These are phyloP conservation scores for Penicillium palitans DNA, from an alignment of 2,329 filamentous ascomycete genomes.

Conservation along the genomic window DNA sequence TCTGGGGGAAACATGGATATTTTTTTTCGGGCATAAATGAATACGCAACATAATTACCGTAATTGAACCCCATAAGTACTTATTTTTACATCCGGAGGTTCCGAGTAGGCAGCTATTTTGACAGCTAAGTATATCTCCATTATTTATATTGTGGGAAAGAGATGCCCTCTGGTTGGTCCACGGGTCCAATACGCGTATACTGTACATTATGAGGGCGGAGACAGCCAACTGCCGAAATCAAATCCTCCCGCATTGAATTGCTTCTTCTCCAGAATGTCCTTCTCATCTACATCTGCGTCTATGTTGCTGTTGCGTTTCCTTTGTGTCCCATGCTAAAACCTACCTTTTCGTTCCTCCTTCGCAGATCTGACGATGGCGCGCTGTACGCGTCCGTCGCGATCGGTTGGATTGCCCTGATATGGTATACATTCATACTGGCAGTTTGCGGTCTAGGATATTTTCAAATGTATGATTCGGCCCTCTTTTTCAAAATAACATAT, in stretches of 20 bases:
- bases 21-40: background rate
- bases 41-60: background rate
- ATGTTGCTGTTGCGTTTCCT: slow-evolving; percentile 3
- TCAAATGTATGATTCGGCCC: slow-evolving; percentile 52
- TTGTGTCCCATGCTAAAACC: slow-evolving; percentile 33
- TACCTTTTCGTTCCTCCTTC: slow-evolving; percentile 24
- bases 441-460: slow-evolving; percentile 61
- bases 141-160: background rate
- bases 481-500: too few species aligned
- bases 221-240: slow-evolving; percentile 12
- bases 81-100: background rate
- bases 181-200: background rate
- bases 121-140: background rate
- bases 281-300: slow-evolving; percentile 4
- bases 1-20: background rate
- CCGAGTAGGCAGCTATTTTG: background rate
- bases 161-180: background rate
- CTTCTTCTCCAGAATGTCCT: slow-evolving; percentile 22
- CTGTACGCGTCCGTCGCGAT: slow-evolving; percentile 41
- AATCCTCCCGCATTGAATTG: slow-evolving; percentile 3
- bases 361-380: slow-evolving; percentile 31
- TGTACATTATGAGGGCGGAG: slow-evolving; percentile 1
- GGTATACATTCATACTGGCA: slow-evolving; percentile 56
- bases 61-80: background rate
- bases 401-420: slow-evolving; percentile 53